Conservation (phyloP, 2,329 filamentous ascomycete species). For the Claviceps fusiformis region DNA sequence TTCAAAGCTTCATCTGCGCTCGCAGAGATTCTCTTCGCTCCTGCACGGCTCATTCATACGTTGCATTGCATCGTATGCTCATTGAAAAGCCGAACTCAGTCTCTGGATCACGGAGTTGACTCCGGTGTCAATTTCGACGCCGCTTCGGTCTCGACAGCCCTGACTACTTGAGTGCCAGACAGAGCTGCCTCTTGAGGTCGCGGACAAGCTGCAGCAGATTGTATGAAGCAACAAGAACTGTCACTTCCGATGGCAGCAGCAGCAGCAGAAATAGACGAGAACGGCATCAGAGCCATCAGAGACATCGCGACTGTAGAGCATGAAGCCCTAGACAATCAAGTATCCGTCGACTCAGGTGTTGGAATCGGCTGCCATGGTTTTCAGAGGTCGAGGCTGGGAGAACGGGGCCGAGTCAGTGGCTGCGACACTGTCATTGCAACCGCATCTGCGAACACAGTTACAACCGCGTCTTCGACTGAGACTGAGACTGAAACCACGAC, state of each 20-base stretch:
- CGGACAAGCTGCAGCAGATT: not conserved
- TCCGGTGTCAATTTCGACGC: not conserved
- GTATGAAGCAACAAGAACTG: not conserved
- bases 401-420: not conserved
- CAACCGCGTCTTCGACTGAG: not conserved
- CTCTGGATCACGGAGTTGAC: not conserved
- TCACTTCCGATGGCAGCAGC: slow-evolving; percentile 1
- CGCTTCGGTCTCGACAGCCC: not conserved
- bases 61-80: not conserved
- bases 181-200: not conserved
- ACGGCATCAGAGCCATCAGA: not conserved
- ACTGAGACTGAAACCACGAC: not conserved
- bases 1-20: not conserved
- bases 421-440: not conserved
- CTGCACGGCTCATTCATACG: not conserved
- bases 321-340: not conserved
- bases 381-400: not conserved
- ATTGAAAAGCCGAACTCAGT: not conserved
- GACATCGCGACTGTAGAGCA: not conserved
- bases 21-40: not conserved
- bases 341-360: not conserved
- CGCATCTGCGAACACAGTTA: not conserved
- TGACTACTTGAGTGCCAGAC: not conserved
- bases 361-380: not conserved
- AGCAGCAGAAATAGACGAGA: not conserved